These are phyloP conservation scores for Pyracantha coccinea DNA, from an alignment of 331 rosid species.

Conservation along the genomic window DNA sequence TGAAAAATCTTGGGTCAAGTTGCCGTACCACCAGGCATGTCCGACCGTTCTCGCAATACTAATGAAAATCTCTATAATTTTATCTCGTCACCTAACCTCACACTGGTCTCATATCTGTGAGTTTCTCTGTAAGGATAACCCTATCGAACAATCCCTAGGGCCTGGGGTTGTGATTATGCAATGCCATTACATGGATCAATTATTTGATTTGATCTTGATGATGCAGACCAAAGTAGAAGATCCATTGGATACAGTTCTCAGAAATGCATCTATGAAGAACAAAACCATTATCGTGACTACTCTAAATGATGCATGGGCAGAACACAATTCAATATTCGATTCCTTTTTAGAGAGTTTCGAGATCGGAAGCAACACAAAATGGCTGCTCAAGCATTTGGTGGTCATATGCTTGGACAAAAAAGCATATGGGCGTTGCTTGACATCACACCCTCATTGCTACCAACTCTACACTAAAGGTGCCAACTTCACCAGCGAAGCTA, in stretches of 20 bases:
- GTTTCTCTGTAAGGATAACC: no score
- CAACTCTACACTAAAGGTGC: slow-evolving; percentile 31
- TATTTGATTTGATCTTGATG: background rate
- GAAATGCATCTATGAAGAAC: slow-evolving; percentile 46
- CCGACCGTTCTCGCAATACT: no score
- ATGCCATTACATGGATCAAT: background rate
- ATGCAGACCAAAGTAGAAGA: background rate
- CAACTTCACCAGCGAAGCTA: slow-evolving; percentile 55
- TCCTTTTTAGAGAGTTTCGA: slow-evolving; percentile 62
- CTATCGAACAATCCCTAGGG: no score
- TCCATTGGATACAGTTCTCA: slow-evolving; percentile 5
- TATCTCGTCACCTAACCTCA: no score
- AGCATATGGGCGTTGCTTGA: slow-evolving; percentile 52
- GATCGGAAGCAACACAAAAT: slow-evolving; percentile 44
- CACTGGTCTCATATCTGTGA: no score
- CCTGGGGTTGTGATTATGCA: no score
- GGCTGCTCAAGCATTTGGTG: slow-evolving; percentile 54
- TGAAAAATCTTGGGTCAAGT: no score
- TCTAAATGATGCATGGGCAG: slow-evolving; percentile 84
- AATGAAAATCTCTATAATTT: no score
- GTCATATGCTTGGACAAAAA: slow-evolving; percentile 60
- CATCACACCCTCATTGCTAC: slow-evolving; percentile 54
- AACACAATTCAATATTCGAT: slow-evolving; percentile 65
- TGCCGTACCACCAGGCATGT: no score
- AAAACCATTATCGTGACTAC: slow-evolving; percentile 40